These are phyloP conservation scores for Hymenoscyphus occultus DNA, from an alignment of 2,329 filamentous ascomycete genomes.

Conservation along the genomic window DNA sequence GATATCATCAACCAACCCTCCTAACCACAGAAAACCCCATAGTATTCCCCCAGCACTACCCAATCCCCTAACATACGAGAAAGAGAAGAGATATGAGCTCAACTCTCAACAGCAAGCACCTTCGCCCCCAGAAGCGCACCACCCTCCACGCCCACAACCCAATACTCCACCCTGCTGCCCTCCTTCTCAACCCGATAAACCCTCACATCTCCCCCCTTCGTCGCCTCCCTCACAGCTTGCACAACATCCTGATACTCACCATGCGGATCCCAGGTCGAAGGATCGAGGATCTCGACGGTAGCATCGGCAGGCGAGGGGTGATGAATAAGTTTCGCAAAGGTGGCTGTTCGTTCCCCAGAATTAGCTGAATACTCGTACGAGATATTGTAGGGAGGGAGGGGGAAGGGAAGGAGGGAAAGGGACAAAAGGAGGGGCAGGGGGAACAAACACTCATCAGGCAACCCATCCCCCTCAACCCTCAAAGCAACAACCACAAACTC, in stretches of 20 bases:
- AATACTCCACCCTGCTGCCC: conserved; percentile 71
- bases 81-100: not conserved
- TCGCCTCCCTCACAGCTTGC: conserved; percentile 64
- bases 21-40: no score
- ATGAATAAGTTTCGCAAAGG: conserved; percentile 66
- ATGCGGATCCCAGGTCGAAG: conserved; percentile 68
- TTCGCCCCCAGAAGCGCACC: conserved; percentile 72
- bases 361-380: not conserved
- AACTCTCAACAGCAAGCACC: conserved; percentile 74
- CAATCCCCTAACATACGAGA: no score
- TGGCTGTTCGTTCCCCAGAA: conserved; percentile 45
- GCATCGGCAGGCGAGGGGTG: conserved; percentile 52
- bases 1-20: no score
- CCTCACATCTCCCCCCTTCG: conserved; percentile 62
- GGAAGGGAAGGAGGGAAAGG: conserved; percentile 11
- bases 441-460: conserved; percentile 60
- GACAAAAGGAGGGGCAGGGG: conserved; percentile 14
- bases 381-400: not conserved
- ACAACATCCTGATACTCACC: conserved; percentile 68
- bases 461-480: conserved; percentile 51
- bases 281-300: conserved; percentile 62
- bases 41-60: no score
- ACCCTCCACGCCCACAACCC: conserved; percentile 64
- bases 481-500: conserved; percentile 76
- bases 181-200: conserved; percentile 69